Conservation (phyloP, 2,329 filamentous ascomycete genomes). For the Zymoseptoria crescenta region DNA sequence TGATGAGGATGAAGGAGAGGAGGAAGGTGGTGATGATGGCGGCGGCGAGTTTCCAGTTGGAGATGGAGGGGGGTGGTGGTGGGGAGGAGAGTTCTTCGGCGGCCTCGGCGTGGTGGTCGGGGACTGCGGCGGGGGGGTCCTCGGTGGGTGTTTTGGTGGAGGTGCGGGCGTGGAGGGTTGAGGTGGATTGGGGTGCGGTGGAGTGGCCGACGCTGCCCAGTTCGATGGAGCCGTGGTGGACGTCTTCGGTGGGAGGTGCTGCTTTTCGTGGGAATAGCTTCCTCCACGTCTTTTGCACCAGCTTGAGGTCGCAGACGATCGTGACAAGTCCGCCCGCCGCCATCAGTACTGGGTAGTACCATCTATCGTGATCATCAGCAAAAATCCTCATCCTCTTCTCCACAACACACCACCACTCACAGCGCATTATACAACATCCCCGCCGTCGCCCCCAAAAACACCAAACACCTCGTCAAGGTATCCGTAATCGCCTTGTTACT, state of each 20-base stretch:
- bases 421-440: slow-evolving; percentile 63
- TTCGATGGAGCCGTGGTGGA: not conserved
- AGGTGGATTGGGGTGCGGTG: not conserved
- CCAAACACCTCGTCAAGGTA: slow-evolving; percentile 52
- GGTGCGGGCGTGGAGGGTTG: not conserved
- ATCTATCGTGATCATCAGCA: slow-evolving; percentile 27
- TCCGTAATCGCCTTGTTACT: slow-evolving; percentile 62
- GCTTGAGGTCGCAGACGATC: slow-evolving; percentile 46
- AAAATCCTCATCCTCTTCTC: too few relatives aligned
- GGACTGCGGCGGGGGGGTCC: not conserved
- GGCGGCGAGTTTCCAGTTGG: slow-evolving; percentile 28
- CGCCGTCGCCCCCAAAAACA: slow-evolving; percentile 56
- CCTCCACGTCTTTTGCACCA: not conserved
- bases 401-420: not conserved
- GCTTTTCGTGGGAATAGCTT: not conserved
- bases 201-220: not conserved
- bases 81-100: not conserved
- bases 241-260: not conserved
- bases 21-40: slow-evolving; percentile 43
- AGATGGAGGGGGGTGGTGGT: not conserved
- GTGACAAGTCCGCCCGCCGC: slow-evolving; percentile 46
- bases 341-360: slow-evolving; percentile 67
- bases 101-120: not conserved
- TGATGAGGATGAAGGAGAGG: slow-evolving; percentile 46
- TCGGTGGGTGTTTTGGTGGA: not conserved